Evolutionary conservation across 1,139 yeast genomes (phyloP).

Genomic region (Eremothecium sinecaudum): DNA sequence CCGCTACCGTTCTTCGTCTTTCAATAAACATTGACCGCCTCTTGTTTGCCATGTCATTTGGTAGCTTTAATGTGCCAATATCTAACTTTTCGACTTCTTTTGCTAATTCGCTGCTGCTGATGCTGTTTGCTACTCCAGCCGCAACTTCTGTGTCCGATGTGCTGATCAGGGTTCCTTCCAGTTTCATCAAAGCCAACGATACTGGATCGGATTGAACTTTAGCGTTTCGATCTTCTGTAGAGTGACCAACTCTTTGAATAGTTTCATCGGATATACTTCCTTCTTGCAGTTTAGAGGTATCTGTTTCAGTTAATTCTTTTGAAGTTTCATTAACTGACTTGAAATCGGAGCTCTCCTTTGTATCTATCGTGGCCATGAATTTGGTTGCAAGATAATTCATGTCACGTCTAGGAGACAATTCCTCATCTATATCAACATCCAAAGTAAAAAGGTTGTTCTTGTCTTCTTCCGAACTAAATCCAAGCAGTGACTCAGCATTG

Average conservation of each 20-base stretch:
- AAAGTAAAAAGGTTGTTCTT: slow-evolving; percentile 27
- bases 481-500: slow-evolving; percentile 1
- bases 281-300: neutral
- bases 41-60: slow-evolving; percentile 16
- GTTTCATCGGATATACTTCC: neutral
- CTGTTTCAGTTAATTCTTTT: neutral
- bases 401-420: slow-evolving; percentile 28
- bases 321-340: neutral
- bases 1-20: slow-evolving; percentile 32
- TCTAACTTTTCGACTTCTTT: slow-evolving; percentile 29
- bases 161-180: slow-evolving; percentile 54
- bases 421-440: slow-evolving; percentile 21
- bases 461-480: slow-evolving; percentile 7
- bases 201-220: slow-evolving; percentile 71
- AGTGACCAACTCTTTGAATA: neutral
- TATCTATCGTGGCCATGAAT: slow-evolving; percentile 14
- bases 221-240: slow-evolving; percentile 59
- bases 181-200: slow-evolving; percentile 60
- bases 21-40: slow-evolving; percentile 31
- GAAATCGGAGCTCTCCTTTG: neutral
- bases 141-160: slow-evolving; percentile 9
- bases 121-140: slow-evolving; percentile 9
- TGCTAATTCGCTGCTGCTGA: slow-evolving; percentile 19
- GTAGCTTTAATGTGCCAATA: slow-evolving; percentile 7
- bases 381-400: slow-evolving; percentile 25